Percentiles rank a stretch among this genome's conserved stretches.
Conservation (phyloP, 306 rosid genomes). For the Macrotyloma uniflorum region DNA sequence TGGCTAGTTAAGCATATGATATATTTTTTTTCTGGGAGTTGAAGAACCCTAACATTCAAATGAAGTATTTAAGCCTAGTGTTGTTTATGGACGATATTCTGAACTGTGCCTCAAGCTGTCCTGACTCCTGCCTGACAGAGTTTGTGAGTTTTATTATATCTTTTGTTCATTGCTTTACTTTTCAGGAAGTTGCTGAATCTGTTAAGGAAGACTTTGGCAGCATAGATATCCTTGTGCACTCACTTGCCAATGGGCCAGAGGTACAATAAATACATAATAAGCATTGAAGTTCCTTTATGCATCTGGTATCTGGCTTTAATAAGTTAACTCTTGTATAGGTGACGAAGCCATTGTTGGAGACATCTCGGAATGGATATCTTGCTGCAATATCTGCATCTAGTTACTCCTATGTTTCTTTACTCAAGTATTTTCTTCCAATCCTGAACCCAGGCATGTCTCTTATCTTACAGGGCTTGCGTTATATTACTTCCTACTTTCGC, state of each 20-base stretch:
- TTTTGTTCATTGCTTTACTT: conserved; percentile 21
- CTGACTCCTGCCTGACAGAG: background rate
- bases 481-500: conserved; percentile 6
- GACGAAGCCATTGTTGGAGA: conserved; percentile 89
- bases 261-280: conserved; percentile 45
- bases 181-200: conserved; percentile 91
- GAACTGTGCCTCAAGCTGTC: background rate
- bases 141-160: conserved; percentile 17
- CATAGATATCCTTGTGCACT: conserved; percentile 97
- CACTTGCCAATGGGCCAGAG: conserved; percentile 99
- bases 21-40: background rate
- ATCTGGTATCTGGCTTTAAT: conserved; percentile 7
- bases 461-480: conserved; percentile 17
- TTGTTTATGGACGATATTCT: conserved; percentile 19
- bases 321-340: conserved; percentile 57
- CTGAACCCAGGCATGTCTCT: conserved; percentile 73
- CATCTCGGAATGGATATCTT: conserved; percentile 94
- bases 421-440: conserved; percentile 91
- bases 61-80: background rate
- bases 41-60: background rate
- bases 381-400: conserved; percentile 98
- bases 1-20: background rate
- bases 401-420: conserved; percentile 89
- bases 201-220: conserved; percentile 93
- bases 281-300: conserved; percentile 12